phyloP scores from a whole-genome alignment of 2,329 filamentous ascomycete species.

The Ascochyta viciae-villosae region DNA sequence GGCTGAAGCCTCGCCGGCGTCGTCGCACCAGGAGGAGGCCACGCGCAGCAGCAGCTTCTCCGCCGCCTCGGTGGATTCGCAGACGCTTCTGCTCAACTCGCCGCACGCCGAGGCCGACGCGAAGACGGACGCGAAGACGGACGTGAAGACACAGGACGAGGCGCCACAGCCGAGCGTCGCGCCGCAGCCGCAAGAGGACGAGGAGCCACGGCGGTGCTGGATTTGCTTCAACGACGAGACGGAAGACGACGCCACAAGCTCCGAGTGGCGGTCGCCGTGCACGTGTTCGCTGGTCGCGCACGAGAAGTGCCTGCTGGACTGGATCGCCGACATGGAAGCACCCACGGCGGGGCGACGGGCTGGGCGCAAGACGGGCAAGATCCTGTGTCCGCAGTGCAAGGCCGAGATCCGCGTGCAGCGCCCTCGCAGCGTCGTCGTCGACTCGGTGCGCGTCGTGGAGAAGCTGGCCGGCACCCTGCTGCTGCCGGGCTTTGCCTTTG shows the following conservation, averaged over 20 bases:
- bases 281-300: conserved; percentile 90
- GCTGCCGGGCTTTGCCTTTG: conserved; percentile 68
- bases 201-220: conserved; percentile 66
- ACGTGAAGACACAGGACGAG: conserved; percentile 25
- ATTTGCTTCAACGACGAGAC: conserved; percentile 73
- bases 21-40: conserved; percentile 25
- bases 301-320: conserved; percentile 86
- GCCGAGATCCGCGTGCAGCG: conserved; percentile 77
- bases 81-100: conserved; percentile 55
- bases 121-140: conserved; percentile 25
- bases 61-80: conserved; percentile 54
- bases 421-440: conserved; percentile 75
- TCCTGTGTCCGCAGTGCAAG: conserved; percentile 91
- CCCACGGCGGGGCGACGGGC: conserved; percentile 60
- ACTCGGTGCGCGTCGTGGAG: conserved; percentile 67
- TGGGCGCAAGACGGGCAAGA: conserved; percentile 60
- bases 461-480: conserved; percentile 64
- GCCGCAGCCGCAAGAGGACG: conserved; percentile 21
- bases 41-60: conserved; percentile 48
- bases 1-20: conserved; percentile 24
- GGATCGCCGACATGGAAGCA: conserved; percentile 88
- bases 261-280: conserved; percentile 85
- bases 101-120: conserved; percentile 22
- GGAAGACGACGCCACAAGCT: conserved; percentile 66
- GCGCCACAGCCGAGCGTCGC: conserved; percentile 20